A percentile compares a stretch with the other conserved stretches of the same genome.
Evolutionary conservation across 2,329 filamentous ascomycete genomes (phyloP).

Genomic region (Penicillium sp.): DNA sequence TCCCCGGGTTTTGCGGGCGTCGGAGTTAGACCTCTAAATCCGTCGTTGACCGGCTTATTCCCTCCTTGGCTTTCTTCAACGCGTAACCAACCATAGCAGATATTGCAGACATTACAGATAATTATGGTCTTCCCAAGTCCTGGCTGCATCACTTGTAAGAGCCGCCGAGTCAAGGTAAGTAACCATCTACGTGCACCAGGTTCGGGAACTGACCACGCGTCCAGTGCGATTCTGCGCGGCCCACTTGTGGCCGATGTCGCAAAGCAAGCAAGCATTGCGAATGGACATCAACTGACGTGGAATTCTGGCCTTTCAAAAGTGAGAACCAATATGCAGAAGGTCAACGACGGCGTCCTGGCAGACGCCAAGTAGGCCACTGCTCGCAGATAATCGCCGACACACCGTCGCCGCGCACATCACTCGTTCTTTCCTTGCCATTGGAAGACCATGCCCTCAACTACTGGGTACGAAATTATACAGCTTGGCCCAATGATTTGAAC

Average conservation of each 20-base stretch:
- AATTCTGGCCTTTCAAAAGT: constrained; percentile 17
- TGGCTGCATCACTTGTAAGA: constrained; percentile 21
- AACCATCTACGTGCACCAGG: neutral
- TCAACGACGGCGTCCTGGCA: constrained; percentile 18
- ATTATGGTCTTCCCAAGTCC: constrained; percentile 14
- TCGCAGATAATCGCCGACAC: too few relatives aligned
- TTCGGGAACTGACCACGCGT: neutral
- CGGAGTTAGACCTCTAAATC: too few relatives aligned
- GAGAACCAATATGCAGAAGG: constrained; percentile 26
- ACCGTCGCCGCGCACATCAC: too few relatives aligned
- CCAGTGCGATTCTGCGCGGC: constrained; percentile 19
- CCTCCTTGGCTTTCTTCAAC: too few relatives aligned
- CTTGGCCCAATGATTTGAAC: constrained; percentile 15
- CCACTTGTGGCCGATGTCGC: constrained; percentile 13
- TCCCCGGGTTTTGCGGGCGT: too few relatives aligned
- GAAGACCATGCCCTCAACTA: constrained; percentile 24
- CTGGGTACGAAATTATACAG: constrained; percentile 20
- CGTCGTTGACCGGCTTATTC: too few relatives aligned
- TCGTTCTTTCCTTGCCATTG: constrained; percentile 5
- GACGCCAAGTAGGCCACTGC: neutral
- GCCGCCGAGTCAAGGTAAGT: constrained; percentile 20
- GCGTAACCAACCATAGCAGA: too few relatives aligned
- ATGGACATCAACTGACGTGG: constrained; percentile 17
- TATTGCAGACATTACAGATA: too few relatives aligned
- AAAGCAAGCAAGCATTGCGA: constrained; percentile 21